phyloP scores from a whole-genome alignment of 768 basidiomycete genomes.

The Pisolithus albus region DNA sequence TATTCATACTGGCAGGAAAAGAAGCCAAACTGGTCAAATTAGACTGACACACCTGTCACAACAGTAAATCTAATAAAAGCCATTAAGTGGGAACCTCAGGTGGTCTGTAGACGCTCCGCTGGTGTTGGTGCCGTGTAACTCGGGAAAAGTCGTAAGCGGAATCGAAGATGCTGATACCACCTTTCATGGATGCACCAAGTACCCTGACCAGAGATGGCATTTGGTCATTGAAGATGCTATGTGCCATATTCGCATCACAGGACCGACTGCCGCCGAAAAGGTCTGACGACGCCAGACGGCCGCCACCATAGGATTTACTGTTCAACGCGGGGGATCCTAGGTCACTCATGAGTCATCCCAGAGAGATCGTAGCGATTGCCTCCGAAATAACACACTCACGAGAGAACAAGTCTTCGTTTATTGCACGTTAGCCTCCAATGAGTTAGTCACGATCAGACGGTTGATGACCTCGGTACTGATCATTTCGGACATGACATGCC shows the following conservation, averaged over 20 bases:
- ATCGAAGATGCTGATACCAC: constrained; percentile 55
- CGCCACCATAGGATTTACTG: constrained; percentile 82
- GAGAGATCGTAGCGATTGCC: background rate
- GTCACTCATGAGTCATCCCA: no score
- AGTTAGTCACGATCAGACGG: constrained; percentile 81
- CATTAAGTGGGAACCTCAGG: no score
- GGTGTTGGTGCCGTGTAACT: constrained; percentile 65
- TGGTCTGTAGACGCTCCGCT: no score
- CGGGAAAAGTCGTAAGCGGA: constrained; percentile 75
- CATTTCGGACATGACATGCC: constrained; percentile 74
- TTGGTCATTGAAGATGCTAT: constrained; percentile 66
- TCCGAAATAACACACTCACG: constrained; percentile 41
- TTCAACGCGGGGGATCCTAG: background rate
- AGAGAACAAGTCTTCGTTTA: constrained; percentile 83
- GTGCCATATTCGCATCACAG: constrained; percentile 64
- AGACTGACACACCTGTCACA: no score
- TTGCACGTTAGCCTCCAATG: constrained; percentile 77
- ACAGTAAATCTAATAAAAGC: no score
- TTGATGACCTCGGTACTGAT: constrained; percentile 75
- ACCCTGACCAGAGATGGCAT: constrained; percentile 54
- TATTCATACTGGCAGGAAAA: no score
- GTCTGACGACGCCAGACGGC: constrained; percentile 87
- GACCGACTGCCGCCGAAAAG: constrained; percentile 76
- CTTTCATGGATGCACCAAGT: constrained; percentile 37
- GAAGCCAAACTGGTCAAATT: no score